Evolutionary conservation across 108 stramenopile genomes (phyloP), one percentile per base, ranked within the genome.

Genomic region (Conticribra weissflogii): DNA sequence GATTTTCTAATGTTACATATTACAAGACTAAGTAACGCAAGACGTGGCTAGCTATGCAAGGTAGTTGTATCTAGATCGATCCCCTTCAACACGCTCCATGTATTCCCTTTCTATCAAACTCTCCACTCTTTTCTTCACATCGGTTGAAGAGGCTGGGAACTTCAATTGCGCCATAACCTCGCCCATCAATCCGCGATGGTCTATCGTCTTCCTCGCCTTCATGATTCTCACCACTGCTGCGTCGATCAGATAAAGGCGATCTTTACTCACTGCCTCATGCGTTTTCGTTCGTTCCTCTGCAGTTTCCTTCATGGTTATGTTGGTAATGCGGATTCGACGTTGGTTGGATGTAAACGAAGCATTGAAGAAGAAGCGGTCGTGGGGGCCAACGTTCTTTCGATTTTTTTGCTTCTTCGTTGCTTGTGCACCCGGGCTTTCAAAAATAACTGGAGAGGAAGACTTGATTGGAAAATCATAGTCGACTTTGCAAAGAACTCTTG

Each of bases 51-150:
- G n/a, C 72, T 90, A 99, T 29, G 98, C 97, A 31, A 99, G 79
- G 80, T 99, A 99, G 34, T 97, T 97, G 76, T 98, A 99, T 47
- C 85, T 81, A 44, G 81, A 87, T n/a, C 91, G 82, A 28, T 96
- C 88, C n/a, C 81, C 79, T 44, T 88, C 76, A 45, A 94, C 97
- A 50, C 98, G 82, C 72, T 98, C 98, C 78, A 99, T 88, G 64
- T 98, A 99, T 64, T 99, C 99, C 46, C 99, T 83, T 75, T 98
- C 99, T 34, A 99, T 98, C 49, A 99, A 77, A 65, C 88, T 88
- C 81, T 98, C 98, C 47, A 99, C 96, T 56, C 98, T 87, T 71
- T 93, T 94, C 86, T 98, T 99, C 19, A 99, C 78, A 57, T 97
- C 96, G 15, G 81, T 47, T 18, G 88, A 74, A 51, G 83, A 70